phyloP scores from a whole-genome alignment of 2,329 filamentous ascomycete genomes.

The Fusarium neocosmosporiellum region DNA sequence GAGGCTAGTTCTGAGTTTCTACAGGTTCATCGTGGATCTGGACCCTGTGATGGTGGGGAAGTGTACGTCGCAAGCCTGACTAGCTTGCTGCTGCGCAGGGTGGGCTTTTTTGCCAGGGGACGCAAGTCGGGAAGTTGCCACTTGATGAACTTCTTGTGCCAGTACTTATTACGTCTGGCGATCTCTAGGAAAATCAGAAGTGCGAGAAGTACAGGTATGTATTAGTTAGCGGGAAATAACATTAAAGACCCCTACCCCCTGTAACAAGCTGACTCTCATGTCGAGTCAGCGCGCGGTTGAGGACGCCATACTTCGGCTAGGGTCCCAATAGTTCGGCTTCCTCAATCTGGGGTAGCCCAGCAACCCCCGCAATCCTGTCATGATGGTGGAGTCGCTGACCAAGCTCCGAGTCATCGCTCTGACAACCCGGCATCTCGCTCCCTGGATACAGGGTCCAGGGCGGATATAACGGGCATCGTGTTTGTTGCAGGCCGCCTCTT shows the following conservation, averaged over 20 bases:
- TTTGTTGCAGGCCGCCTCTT: background rate
- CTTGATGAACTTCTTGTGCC: background rate
- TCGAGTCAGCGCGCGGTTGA: constrained; percentile 8
- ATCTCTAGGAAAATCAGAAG: background rate
- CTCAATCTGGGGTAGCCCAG: background rate
- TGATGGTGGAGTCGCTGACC: background rate
- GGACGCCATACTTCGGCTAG: background rate
- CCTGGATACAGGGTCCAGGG: background rate
- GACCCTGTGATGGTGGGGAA: background rate
- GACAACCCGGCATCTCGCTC: background rate
- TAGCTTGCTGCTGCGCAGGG: no score
- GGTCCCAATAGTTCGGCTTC: background rate
- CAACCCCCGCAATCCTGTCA: background rate
- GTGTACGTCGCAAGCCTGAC: no score
- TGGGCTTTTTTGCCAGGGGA: no score
- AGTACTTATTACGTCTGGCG: background rate
- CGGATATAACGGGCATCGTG: background rate
- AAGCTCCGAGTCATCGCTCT: background rate
- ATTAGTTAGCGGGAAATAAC: background rate
- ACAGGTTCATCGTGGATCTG: background rate
- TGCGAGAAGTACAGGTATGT: background rate
- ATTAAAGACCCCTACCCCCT: background rate
- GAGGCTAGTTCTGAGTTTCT: background rate
- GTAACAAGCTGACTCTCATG: background rate
- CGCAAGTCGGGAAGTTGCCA: background rate